Evolutionary conservation across 176 grass and related monocot genomes (phyloP), one percentile per base, ranked within the genome.

Genomic region (Calamus simplicifolius): DNA sequence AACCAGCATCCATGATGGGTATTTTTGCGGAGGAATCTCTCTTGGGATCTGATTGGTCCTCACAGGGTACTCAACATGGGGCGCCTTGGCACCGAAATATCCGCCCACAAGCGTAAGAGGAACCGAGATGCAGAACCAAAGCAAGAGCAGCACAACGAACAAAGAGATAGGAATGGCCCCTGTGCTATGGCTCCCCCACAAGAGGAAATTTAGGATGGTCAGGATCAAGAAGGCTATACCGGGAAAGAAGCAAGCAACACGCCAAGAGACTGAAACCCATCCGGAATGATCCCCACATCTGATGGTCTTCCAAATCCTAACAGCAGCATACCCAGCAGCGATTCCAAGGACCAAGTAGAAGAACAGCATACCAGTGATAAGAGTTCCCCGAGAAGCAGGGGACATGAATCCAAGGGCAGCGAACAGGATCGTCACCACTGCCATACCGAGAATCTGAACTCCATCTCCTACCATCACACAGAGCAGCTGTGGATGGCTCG

Each of bases 361-460:
- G 61, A 77, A 72, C 29, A 82, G 27, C 80, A 82, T 82, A 19
- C 80, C 80, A 16, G 73, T 82, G 23, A 82, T 50, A n/a, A 82
- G 73, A 15, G 73, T 72, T 49, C 80, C 80, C 25, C 80, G 48
- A 2, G 80, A 77, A 43, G 80, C 80, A 3, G 80, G 80, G 3
- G 80, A 82, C 80, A 82, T 77, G 59, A 82, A 82, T 25, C 80
- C 80, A 43, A 82, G 62, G 49, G 80, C 80, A 4, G 80, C 80
- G 13, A 82, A 82, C 18, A 82, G n/a, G 28, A 82, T 82, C n/a
- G 80, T 82, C 13, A 82, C 80, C 18, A 82, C 18, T 0, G 67
- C 80, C 80, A 82, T 82, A 2, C 80, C 80, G 5, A 82, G 73
- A 61, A 82, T 82, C 50, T 82, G 80, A 21, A 82, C 62, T 0